Evolutionary conservation across 2,329 filamentous ascomycete species (phyloP), one percentile per base, ranked within the genome.

Genomic region (Neofusicoccum laricinum): DNA sequence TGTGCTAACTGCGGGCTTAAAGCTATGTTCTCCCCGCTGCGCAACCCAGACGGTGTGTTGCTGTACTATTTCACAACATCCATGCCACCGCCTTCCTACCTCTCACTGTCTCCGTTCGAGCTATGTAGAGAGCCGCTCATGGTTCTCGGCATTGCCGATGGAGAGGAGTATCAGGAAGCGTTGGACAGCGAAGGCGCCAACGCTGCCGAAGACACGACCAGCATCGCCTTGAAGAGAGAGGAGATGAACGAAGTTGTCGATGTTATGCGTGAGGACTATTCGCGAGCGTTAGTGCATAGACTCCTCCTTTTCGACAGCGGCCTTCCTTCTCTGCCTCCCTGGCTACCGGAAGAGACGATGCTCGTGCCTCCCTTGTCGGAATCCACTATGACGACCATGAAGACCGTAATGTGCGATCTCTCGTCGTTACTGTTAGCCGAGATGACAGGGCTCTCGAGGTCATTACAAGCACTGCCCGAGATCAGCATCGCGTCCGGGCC

Each of bases 1-100:
- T 67, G 72, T 64, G 71, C 73, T 71, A 67, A 68, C 57, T 49
- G 25, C 49, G 41, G 11, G 67, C 46, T 41, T 66, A 61, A 76
- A 97, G 93, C 92, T 78, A 93, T 95, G 88, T 97, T 98, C 79
- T 96, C 92, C 65, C 94, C 94, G 45, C 81, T 95, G 71, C 91
- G 90, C 14, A 97, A 95, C 76, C 93, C 92, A 11, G 86, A 88
- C 69, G 94, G 94, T 66, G 88, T 89, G 72, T 90, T 98, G 66
- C 85, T 97, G 71, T 97, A 95, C 83, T 90, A 97, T 75, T 85
- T 97, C 67, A 88, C 90, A 65, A 92, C 91, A 66, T 89, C 92
- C 71, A 82, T 90, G 63, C 90, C 92, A 25, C 88, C 91, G n/a
- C 84, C 88, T 36, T 92, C 91, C 36, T 92, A 96, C 73, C 82